These are phyloP conservation scores for Lunularia cruciata DNA, from an alignment of 225 moss, liverwort and hornwort species.

Conservation along the genomic window DNA sequence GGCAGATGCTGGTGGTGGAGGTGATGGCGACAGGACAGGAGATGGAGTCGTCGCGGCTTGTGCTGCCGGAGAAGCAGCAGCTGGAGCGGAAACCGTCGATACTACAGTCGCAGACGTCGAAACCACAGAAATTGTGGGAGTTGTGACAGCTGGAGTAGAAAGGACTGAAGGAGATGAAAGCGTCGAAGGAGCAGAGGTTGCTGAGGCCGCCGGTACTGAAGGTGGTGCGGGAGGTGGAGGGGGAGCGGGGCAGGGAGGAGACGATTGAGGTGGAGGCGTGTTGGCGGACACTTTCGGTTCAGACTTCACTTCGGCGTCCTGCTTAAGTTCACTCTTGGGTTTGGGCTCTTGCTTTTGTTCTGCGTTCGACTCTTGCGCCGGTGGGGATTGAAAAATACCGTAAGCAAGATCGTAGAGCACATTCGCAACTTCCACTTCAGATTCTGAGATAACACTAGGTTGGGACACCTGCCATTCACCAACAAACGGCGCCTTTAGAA, in stretches of 20 bases:
- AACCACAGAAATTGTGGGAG: slow-evolving; percentile 19
- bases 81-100: slow-evolving; percentile 23
- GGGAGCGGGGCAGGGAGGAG: not conserved
- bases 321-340: slow-evolving; percentile 29
- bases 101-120: not conserved
- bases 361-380: slow-evolving; percentile 10
- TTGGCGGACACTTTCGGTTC: slow-evolving; percentile 34
- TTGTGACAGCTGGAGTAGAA: not conserved
- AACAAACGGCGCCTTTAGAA: too few species aligned
- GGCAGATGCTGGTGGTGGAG: slow-evolving; percentile 32
- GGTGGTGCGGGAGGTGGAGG: slow-evolving; percentile 8
- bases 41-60: slow-evolving; percentile 35
- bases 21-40: slow-evolving; percentile 37
- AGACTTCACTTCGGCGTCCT: slow-evolving; percentile 33
- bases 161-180: slow-evolving; percentile 13
- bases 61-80: slow-evolving; percentile 25
- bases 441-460: slow-evolving; percentile 56
- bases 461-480: slow-evolving; percentile 51
- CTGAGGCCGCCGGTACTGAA: slow-evolving; percentile 14
- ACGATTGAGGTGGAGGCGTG: slow-evolving; percentile 7
- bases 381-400: slow-evolving; percentile 55
- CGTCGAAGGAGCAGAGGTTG: not conserved
- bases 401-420: slow-evolving; percentile 79
- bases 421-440: slow-evolving; percentile 86
- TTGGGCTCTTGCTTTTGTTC: slow-evolving; percentile 39